Evolutionary conservation across 2,329 filamentous ascomycete species (phyloP).

Genomic region (Bipolaris gigantea): DNA sequence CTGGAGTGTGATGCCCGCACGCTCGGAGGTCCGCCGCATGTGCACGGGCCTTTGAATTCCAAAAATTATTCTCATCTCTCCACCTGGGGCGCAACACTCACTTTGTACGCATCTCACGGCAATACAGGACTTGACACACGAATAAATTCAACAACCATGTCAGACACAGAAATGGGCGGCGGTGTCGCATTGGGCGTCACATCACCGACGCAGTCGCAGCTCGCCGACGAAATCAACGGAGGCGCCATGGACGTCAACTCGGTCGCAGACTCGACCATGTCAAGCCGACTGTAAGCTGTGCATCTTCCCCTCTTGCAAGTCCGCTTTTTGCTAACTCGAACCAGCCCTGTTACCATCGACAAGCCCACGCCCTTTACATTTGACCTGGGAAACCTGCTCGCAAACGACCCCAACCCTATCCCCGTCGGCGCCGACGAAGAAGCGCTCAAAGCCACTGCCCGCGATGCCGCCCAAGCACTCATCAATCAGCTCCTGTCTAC

Average conservation of each 20-base stretch:
- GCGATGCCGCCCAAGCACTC: conserved; percentile 87
- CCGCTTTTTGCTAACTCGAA: background rate
- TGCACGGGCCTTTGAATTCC: conserved; percentile 11
- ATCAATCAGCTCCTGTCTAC: conserved; percentile 94
- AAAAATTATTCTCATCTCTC: conserved; percentile 23
- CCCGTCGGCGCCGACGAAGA: conserved; percentile 63
- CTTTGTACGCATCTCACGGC: background rate
- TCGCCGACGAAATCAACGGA: conserved; percentile 34
- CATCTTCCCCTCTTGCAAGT: conserved; percentile 4
- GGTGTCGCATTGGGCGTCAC: conserved; percentile 24
- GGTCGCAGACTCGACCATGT: conserved; percentile 39
- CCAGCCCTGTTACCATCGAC: conserved; percentile 47
- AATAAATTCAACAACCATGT: conserved; percentile 16
- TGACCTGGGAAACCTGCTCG: conserved; percentile 84
- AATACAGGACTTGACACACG: background rate
- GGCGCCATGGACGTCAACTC: conserved; percentile 41
- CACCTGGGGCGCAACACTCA: conserved; percentile 4
- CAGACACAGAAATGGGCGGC: conserved; percentile 39
- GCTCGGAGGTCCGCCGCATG: conserved; percentile 33
- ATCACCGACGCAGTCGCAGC: conserved; percentile 30
- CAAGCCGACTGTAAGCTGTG: conserved; percentile 36
- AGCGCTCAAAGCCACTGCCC: conserved; percentile 71
- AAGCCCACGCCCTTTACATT: conserved; percentile 92
- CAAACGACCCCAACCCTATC: conserved; percentile 84
- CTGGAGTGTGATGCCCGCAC: conserved; percentile 19